A percentile compares a stretch with the other conserved stretches of the same genome.
Conservation (phyloP, 345 rosid species). For the Salix udensis region DNA sequence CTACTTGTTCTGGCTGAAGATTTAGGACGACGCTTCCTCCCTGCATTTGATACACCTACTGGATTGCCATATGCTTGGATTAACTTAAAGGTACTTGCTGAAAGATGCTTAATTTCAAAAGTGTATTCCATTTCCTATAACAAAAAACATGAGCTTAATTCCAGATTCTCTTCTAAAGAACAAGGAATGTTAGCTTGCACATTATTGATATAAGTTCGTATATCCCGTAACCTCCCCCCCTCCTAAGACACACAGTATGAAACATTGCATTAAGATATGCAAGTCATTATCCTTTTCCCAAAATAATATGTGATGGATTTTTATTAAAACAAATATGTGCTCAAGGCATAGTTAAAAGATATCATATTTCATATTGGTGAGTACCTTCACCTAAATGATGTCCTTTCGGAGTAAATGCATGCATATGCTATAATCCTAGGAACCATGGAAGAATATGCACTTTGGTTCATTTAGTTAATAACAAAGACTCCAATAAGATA, state of each 20-base stretch:
- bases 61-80: slow-evolving; percentile 96
- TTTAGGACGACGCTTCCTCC: slow-evolving; percentile 78
- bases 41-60: slow-evolving; percentile 82
- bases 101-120: slow-evolving; percentile 8
- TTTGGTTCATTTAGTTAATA: background rate
- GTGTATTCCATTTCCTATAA: slow-evolving; percentile 1
- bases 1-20: slow-evolving; percentile 77
- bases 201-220: background rate
- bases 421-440: background rate
- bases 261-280: background rate
- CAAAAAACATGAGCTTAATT: background rate
- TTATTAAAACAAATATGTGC: background rate
- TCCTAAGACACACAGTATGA: background rate
- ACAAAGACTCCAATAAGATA: background rate
- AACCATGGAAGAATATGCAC: background rate
- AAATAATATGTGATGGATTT: background rate
- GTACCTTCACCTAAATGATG: background rate
- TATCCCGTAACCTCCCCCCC: background rate
- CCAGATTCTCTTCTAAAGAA: background rate
- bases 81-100: slow-evolving; percentile 70
- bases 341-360: background rate
- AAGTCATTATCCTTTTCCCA: background rate
- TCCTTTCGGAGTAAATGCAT: background rate
- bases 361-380: background rate
- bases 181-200: background rate